Evolutionary conservation across 768 basidiomycete genomes (phyloP), one percentile per base, ranked within the genome.

Genomic region (Trametes punicea): DNA sequence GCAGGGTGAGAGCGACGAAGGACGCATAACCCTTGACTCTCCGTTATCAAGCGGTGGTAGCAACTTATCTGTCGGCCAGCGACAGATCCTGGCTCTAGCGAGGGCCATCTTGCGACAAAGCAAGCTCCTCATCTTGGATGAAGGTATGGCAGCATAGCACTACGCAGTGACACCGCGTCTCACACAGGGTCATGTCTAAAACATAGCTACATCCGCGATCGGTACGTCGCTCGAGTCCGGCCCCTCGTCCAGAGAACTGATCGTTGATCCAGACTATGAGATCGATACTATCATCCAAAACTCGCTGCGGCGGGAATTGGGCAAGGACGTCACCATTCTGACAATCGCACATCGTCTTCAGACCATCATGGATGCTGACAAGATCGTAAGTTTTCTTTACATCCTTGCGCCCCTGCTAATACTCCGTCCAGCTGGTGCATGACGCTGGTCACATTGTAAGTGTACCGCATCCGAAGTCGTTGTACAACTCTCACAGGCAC

Each of bases 321-420:
- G 67, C 7, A 64, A 65, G 18, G 74, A 69, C 40, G 73, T 73
- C 0, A 83, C 82, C 0, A 66, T 84, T 20, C 69, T 84, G 33
- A 83, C 80, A 11, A 75, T 85, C 39, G 83, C 82, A 2, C 81
- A 83, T 65, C 73, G 82, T 11, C 62, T 81, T 15, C 72, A 75
- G 52, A 83, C 78, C 2, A 77, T 84, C 55, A 81, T 81, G 71
- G 81, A 82, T 46, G 77, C 80, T 4, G 81, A 84, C 64, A 78
- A 79, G 59, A 78, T 83, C 45, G 72, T 82, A 56, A 45, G 63
- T 59, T 23, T 3, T 6, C 46, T 15, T 52, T 25, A 6, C 20
- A 13, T 21, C 4, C 2, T 30, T 11, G n/a, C n/a, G 20, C 21
- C 13, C n/a, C 16, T 31, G 31, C 31, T 13, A 31, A 31, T 31